Conservation (phyloP, 768 basidiomycete genomes). For the Naematelia aurantialba region DNA sequence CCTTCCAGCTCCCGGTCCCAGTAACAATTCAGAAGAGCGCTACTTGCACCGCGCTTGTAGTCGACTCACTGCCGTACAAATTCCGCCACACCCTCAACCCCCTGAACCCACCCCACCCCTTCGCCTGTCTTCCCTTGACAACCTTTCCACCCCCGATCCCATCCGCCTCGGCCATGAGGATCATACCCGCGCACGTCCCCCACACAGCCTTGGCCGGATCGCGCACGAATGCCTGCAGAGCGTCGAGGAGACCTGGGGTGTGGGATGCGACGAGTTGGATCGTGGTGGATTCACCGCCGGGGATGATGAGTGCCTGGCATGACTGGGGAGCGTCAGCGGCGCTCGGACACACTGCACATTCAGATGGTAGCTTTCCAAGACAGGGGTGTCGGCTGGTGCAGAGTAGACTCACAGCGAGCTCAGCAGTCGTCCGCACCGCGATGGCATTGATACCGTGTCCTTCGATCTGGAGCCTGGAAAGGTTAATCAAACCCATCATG, state of each 20-base stretch:
- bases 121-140: slow-evolving; percentile 64
- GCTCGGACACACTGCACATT: background rate
- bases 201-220: slow-evolving; percentile 66
- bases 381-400: background rate
- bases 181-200: slow-evolving; percentile 96
- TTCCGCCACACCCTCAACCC: slow-evolving; percentile 77
- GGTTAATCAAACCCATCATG: background rate
- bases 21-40: no score
- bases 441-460: slow-evolving; percentile 39
- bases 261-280: slow-evolving; percentile 68
- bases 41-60: no score
- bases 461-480: slow-evolving; percentile 23
- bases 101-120: slow-evolving; percentile 69
- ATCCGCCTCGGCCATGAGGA: slow-evolving; percentile 66
- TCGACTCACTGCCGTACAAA: slow-evolving; percentile 85
- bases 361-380: background rate
- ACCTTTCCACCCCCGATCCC: slow-evolving; percentile 70
- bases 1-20: no score
- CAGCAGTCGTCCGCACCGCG: slow-evolving; percentile 70
- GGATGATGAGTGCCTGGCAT: slow-evolving; percentile 85
- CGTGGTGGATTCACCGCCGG: slow-evolving; percentile 94
- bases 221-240: slow-evolving; percentile 68
- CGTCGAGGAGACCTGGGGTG: slow-evolving; percentile 72
- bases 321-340: slow-evolving; percentile 21
- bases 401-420: slow-evolving; percentile 55